A percentile compares a stretch with the other conserved stretches of the same genome.
phyloP scores from a whole-genome alignment of 805 yeast genomes.

The Yarrowia divulgata region DNA sequence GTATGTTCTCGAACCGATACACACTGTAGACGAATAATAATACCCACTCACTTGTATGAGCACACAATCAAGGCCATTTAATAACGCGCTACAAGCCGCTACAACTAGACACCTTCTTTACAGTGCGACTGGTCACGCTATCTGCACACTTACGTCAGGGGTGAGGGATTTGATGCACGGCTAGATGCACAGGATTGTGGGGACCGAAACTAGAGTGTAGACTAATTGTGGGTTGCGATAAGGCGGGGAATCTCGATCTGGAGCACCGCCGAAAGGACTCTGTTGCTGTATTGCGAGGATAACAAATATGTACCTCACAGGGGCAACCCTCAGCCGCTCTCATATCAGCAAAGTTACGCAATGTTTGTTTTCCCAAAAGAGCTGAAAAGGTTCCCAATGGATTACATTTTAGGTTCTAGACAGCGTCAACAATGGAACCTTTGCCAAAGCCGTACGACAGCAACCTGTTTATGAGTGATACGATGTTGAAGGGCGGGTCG shows the following conservation, averaged over 20 bases:
- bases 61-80: neutral
- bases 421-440: slow-evolving; percentile 35
- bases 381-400: slow-evolving; percentile 25
- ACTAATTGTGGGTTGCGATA: slow-evolving; percentile 8
- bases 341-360: slow-evolving; percentile 23
- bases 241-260: neutral
- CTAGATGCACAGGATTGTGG: slow-evolving; percentile 26
- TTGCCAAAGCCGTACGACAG: slow-evolving; percentile 36
- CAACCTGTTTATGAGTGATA: neutral
- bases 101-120: no score
- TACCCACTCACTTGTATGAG: no score
- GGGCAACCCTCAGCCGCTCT: slow-evolving; percentile 18
- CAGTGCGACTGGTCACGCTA: slow-evolving; percentile 12
- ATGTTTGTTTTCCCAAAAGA: slow-evolving; percentile 35
- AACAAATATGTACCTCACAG: slow-evolving; percentile 12
- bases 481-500: neutral
- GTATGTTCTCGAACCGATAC: neutral
- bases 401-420: slow-evolving; percentile 19
- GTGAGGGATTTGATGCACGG: slow-evolving; percentile 37
- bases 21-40: slow-evolving; percentile 4
- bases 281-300: neutral
- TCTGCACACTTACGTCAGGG: slow-evolving; percentile 39
- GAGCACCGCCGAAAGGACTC: no score
- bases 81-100: slow-evolving; percentile 32
- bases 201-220: slow-evolving; percentile 3